Percentiles rank a stretch among this genome's conserved stretches.
phyloP scores from a whole-genome alignment of 768 basidiomycete species.

The Amanita jacksonii region DNA sequence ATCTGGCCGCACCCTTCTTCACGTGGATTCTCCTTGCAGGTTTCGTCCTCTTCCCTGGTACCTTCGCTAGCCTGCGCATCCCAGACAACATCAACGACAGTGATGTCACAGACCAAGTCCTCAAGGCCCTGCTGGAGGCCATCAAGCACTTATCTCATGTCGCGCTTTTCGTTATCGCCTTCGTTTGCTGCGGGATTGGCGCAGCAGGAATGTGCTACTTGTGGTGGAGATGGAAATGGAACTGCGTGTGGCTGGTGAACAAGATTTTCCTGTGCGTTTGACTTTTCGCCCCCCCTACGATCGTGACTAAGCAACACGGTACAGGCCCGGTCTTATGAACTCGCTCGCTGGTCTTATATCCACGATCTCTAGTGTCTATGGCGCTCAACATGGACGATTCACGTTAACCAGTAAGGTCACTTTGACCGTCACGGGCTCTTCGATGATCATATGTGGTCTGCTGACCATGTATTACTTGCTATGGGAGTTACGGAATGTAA shows the following conservation, averaged over 20 bases:
- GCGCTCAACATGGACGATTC: conserved; percentile 36
- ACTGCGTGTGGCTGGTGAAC: conserved; percentile 50
- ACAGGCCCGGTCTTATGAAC: conserved; percentile 48
- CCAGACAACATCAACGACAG: conserved; percentile 17
- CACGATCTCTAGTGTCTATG: conserved; percentile 41
- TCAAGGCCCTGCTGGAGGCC: conserved; percentile 29
- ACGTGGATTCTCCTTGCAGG: conserved; percentile 57
- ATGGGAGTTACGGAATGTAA: conserved; percentile 35
- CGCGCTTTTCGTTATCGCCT: conserved; percentile 40
- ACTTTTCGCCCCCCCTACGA: no score
- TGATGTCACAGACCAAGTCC: conserved; percentile 27
- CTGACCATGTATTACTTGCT: conserved; percentile 33
- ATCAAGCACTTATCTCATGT: not conserved
- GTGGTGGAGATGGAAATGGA: conserved; percentile 50
- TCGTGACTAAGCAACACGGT: not conserved
- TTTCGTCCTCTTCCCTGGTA: conserved; percentile 54
- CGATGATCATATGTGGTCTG: conserved; percentile 30
- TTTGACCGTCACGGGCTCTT: conserved; percentile 33
- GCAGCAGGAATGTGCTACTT: conserved; percentile 45
- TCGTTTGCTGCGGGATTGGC: conserved; percentile 46
- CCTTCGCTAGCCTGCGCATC: conserved; percentile 41
- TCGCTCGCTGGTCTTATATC: conserved; percentile 48
- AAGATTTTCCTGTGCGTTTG: conserved; percentile 42
- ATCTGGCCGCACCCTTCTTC: conserved; percentile 45
- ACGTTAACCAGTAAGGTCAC: conserved; percentile 34